Evolutionary conservation across 768 basidiomycete genomes (phyloP), one percentile per base, ranked within the genome.

Genomic region (Suillus subaureus): DNA sequence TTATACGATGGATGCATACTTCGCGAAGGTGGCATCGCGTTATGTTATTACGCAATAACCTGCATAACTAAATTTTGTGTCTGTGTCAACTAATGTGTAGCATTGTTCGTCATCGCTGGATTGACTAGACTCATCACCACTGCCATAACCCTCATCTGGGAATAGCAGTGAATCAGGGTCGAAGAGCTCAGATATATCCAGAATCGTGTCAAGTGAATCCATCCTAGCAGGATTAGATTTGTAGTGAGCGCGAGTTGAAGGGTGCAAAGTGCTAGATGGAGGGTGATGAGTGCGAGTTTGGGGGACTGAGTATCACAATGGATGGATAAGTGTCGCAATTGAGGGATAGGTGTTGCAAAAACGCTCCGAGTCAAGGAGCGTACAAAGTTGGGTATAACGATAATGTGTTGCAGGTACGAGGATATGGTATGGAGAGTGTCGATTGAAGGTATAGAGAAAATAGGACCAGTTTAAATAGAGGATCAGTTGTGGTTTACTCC

Each of bases 31-130:
- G 18, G 12, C 37, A 55, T 12, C 15, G n/a, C 45, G 13, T 52
- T 33, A 65, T 33, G 51, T 23, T 45, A 65, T 52, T 6, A 62
- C 7, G 42, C 64, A 65, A 47, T 37, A 65, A 12, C 61, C 64
- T 31, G 23, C 16, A 39, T 65, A 65, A 49, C 26, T 62, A 65
- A 43, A 69, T 63, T 64, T 70, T 61, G 13, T 21, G 67, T 31
- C 69, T 72, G 15, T 69, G 62, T 54, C 60, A 42, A 66, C 67
- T 12, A 66, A 43, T n/a, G n/a, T n/a, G n/a, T n/a, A n/a, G n/a
- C n/a, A n/a, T 51, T 3, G 35, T 18, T 52, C 56, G 11, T 21
- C 21, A 45, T 45, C 43, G 12, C 43, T 45, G 43, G 43, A 45
- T 21, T 18, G 43, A 43, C 43, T n/a, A 2, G 21, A n/a, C n/a